Evolutionary conservation across 2,329 filamentous ascomycete species (phyloP).

Genomic region (Diaporthe destruens): DNA sequence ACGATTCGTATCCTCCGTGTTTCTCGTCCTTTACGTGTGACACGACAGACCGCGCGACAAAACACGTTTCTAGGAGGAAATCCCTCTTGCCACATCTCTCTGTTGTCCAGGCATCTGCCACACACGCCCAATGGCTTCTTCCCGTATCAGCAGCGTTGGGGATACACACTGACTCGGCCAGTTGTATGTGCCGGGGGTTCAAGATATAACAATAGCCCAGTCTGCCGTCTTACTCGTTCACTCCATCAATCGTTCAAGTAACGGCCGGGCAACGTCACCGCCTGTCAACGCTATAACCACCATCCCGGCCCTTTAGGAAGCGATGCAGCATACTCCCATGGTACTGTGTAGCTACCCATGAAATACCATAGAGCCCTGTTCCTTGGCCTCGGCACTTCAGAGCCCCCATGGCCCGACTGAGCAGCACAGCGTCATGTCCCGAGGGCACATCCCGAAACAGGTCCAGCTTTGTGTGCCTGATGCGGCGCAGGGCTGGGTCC

Average conservation of each 20-base stretch:
- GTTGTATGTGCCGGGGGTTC: no score
- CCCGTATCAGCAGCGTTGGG: not conserved
- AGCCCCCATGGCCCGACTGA: constrained; percentile 1
- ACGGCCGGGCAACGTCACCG: constrained; percentile 8
- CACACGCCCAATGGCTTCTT: not conserved
- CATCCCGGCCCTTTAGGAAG: constrained; percentile 17
- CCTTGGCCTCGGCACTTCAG: constrained; percentile 11
- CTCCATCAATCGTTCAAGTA: not conserved
- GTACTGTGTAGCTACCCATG: not conserved
- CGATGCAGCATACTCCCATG: constrained; percentile 5
- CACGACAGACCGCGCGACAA: constrained; percentile 19
- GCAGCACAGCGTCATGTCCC: not conserved
- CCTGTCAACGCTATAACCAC: constrained; percentile 18
- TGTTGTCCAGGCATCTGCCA: not conserved
- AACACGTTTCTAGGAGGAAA: not conserved
- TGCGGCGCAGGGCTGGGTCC: constrained; percentile 16
- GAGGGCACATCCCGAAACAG: constrained; percentile 16
- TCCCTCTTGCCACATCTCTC: not conserved
- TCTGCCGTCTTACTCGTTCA: not conserved
- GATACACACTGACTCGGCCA: not conserved
- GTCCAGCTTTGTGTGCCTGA: not conserved
- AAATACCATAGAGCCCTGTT: not conserved
- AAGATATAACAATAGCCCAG: not conserved
- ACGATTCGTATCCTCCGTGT: constrained; percentile 17
- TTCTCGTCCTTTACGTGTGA: constrained; percentile 26